phyloP scores from a whole-genome alignment of 768 basidiomycete genomes.

The Dictyophora rubrovolvata region DNA sequence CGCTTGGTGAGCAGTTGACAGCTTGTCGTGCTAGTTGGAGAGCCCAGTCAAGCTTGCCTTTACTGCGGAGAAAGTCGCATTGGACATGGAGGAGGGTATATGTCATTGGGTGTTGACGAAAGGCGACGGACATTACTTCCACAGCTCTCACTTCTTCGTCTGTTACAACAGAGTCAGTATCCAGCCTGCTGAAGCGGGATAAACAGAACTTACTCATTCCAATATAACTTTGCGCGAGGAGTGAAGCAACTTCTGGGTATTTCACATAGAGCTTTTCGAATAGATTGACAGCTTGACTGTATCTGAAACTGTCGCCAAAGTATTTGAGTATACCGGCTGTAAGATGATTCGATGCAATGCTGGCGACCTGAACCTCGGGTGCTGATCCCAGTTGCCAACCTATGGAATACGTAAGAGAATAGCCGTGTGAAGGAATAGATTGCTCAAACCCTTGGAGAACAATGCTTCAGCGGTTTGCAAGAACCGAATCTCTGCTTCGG shows the following conservation, averaged over 20 bases:
- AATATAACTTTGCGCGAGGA: constrained; percentile 84
- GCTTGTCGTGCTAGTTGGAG: constrained; percentile 87
- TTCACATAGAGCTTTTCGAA: constrained; percentile 83
- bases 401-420: constrained; percentile 19
- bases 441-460: constrained; percentile 67
- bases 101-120: constrained; percentile 79
- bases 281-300: constrained; percentile 79
- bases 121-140: constrained; percentile 79
- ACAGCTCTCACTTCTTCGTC: constrained; percentile 99
- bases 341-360: constrained; percentile 91
- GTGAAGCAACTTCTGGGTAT: constrained; percentile 82
- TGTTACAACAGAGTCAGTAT: constrained; percentile 21
- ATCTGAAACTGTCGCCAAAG: constrained; percentile 86
- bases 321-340: constrained; percentile 94
- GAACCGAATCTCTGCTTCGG: constrained; percentile 83
- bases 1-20: constrained; percentile 96
- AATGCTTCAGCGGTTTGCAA: constrained; percentile 82
- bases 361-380: constrained; percentile 97
- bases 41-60: constrained; percentile 81
- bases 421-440: neutral
- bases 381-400: constrained; percentile 99
- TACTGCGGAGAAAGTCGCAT: constrained; percentile 84
- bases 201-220: constrained; percentile 78
- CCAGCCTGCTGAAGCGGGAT: neutral
- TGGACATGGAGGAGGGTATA: constrained; percentile 93